Conservation (phyloP, 1,284 basidiomycete species). For the Vanrija sp. region DNA sequence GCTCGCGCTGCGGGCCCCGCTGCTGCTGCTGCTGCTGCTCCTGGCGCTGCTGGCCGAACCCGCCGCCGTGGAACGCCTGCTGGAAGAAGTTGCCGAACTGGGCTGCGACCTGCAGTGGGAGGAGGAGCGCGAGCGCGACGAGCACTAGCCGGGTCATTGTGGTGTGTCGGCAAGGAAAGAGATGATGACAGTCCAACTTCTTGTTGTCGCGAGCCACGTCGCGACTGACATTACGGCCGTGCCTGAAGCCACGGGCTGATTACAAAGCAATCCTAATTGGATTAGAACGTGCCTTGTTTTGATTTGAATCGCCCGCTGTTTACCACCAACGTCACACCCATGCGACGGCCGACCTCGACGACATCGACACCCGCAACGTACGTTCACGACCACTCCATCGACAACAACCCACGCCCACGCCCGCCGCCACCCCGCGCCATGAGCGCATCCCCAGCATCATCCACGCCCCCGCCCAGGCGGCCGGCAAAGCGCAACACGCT, state of each 20-base stretch:
- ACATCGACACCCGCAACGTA: no score
- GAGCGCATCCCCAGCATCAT: no score
- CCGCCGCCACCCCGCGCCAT: no score
- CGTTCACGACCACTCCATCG: no score
- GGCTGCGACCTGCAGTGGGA: constrained; percentile 17
- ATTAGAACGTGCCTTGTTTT: no score
- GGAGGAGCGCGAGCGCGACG: constrained; percentile 1
- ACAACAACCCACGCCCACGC: no score
- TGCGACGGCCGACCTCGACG: no score
- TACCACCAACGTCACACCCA: no score
- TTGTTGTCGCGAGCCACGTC: background rate
- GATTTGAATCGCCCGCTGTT: no score
- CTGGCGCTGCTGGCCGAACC: constrained; percentile 21
- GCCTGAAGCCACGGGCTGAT: no score
- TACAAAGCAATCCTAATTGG: no score
- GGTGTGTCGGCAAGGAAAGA: background rate
- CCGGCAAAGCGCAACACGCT: constrained; percentile 10
- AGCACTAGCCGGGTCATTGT: constrained; percentile 5
- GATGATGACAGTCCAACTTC: background rate
- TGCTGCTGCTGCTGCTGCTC: constrained; percentile 18
- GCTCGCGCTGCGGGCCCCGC: constrained; percentile 21
- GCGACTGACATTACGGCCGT: no score
- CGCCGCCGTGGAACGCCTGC: constrained; percentile 30
- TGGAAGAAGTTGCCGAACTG: constrained; percentile 47
- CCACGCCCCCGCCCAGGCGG: constrained; percentile 4